Conservation (phyloP, 2,329 filamentous ascomycete species). For the Scytalidium lignicola region DNA sequence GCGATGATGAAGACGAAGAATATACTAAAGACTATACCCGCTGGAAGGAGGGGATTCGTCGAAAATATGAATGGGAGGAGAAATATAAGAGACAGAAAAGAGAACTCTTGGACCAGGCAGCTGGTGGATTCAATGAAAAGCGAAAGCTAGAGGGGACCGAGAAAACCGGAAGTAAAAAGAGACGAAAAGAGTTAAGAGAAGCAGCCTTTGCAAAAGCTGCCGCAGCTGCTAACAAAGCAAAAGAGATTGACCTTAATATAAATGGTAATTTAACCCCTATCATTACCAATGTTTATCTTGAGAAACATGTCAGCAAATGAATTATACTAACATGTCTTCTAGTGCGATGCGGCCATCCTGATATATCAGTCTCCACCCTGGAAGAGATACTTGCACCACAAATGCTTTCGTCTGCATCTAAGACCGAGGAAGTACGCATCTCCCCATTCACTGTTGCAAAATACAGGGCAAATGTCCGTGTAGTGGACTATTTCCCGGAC, state of each 20-base stretch:
- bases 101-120: conserved; percentile 31
- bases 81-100: conserved; percentile 35
- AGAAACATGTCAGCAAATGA: background rate
- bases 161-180: conserved; percentile 18
- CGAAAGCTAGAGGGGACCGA: conserved; percentile 16
- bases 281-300: background rate
- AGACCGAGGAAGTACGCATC: conserved; percentile 27
- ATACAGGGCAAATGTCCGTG: conserved; percentile 66
- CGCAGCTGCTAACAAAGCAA: background rate
- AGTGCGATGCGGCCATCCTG: conserved; percentile 43
- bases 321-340: conserved; percentile 4
- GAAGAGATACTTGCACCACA: conserved; percentile 33
- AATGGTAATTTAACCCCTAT: conserved; percentile 28
- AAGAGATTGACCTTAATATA: conserved; percentile 23
- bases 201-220: conserved; percentile 26
- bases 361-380: conserved; percentile 25
- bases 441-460: conserved; percentile 72
- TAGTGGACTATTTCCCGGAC: conserved; percentile 74
- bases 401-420: conserved; percentile 33
- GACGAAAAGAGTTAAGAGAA: conserved; percentile 24
- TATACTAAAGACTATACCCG: conserved; percentile 23
- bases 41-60: conserved; percentile 52
- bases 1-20: conserved; percentile 37
- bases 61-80: conserved; percentile 57
- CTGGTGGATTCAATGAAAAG: conserved; percentile 23